Evolutionary conservation across 164 flowering plant genomes (phyloP).

Genomic region (Dillenia turbinata): DNA sequence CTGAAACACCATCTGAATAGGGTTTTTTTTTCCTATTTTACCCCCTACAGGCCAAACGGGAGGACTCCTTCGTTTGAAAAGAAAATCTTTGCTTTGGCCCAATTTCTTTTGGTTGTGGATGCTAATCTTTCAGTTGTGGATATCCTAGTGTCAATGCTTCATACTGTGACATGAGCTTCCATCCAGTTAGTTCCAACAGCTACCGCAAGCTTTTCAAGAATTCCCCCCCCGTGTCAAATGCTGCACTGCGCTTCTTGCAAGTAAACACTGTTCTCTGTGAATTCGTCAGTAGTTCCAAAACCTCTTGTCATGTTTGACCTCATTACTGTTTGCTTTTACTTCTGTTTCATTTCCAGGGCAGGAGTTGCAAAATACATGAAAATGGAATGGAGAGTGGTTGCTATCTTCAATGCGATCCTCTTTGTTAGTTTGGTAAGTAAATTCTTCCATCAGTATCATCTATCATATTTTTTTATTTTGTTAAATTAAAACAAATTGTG

Average conservation of each 20-base stretch:
- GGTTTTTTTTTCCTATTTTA: no score
- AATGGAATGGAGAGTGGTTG: slow-evolving; percentile 90
- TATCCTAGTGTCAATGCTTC: slow-evolving; percentile 87
- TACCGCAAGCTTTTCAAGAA: slow-evolving; percentile 90
- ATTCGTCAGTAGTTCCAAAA: not conserved
- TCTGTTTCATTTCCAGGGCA: slow-evolving; percentile 50
- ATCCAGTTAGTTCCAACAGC: slow-evolving; percentile 59
- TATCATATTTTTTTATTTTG: not conserved
- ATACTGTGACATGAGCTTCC: slow-evolving; percentile 83
- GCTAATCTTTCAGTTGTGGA: slow-evolving; percentile 31
- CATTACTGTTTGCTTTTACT: slow-evolving; percentile 1
- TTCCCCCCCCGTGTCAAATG: slow-evolving; percentile 66
- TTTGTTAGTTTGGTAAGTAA: slow-evolving; percentile 76
- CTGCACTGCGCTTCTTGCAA: slow-evolving; percentile 96
- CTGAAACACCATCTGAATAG: no score
- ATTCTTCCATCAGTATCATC: not conserved
- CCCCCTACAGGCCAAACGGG: no score
- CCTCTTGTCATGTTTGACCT: not conserved
- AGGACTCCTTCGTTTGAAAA: no score
- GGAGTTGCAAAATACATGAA: slow-evolving; percentile 98
- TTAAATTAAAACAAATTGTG: not conserved
- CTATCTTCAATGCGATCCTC: slow-evolving; percentile 69
- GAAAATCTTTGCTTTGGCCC: no score
- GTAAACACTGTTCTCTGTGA: slow-evolving; percentile 31
- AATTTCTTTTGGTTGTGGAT: no score